Conservation (phyloP, 768 basidiomycete species). For the Kondoa subrosea region DNA sequence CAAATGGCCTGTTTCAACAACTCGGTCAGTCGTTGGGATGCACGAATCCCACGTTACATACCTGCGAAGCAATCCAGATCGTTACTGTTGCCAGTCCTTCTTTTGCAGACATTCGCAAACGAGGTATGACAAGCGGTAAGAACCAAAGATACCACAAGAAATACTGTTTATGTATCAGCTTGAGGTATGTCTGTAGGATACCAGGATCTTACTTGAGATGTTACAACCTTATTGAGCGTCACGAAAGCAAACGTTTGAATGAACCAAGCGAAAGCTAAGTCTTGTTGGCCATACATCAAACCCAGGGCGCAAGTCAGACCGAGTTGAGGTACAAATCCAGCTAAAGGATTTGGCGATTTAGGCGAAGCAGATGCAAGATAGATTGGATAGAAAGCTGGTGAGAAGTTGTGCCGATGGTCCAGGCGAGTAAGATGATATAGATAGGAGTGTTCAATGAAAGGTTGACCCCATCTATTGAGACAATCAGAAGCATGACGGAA, state of each 20-base stretch:
- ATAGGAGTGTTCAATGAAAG: slow-evolving; percentile 81
- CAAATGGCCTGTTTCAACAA: slow-evolving; percentile 39
- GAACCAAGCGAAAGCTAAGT: slow-evolving; percentile 73
- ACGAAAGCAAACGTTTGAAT: slow-evolving; percentile 80
- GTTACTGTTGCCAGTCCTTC: slow-evolving; percentile 36
- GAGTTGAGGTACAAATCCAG: slow-evolving; percentile 26
- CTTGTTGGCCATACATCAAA: slow-evolving; percentile 47
- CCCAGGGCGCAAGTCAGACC: slow-evolving; percentile 52
- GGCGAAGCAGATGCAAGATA: slow-evolving; percentile 43
- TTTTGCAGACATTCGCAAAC: slow-evolving; percentile 40
- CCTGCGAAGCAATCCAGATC: slow-evolving; percentile 52
- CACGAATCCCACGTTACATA: background rate
- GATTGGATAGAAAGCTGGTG: slow-evolving; percentile 87
- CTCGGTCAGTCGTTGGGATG: background rate
- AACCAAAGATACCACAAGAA: slow-evolving; percentile 93
- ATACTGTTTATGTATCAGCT: slow-evolving; percentile 44
- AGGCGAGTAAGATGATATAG: slow-evolving; percentile 78
- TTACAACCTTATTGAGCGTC: slow-evolving; percentile 97
- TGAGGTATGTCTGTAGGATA: background rate
- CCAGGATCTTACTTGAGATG: slow-evolving; percentile 54
- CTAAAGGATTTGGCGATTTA: background rate
- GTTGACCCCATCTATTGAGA: slow-evolving; percentile 65
- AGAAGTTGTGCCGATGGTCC: slow-evolving; percentile 97
- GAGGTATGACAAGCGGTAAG: slow-evolving; percentile 62
- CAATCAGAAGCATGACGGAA: background rate